phyloP scores from a whole-genome alignment of 2,329 filamentous ascomycete genomes.

The Botryotinia calthae region DNA sequence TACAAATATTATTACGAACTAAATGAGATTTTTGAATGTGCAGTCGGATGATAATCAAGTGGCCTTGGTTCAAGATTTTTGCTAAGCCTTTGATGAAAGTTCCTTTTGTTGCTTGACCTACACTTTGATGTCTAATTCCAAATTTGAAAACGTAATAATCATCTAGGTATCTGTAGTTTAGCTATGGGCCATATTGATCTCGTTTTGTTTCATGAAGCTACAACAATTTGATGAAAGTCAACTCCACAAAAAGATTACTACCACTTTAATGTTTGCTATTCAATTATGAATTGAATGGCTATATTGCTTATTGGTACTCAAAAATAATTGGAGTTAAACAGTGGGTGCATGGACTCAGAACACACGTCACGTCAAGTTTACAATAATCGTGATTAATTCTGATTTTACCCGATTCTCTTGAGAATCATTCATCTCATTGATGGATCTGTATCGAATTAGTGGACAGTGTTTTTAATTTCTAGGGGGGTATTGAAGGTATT shows the following conservation, averaged over 20 bases:
- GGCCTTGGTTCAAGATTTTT: not conserved
- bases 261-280: not conserved
- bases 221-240: not conserved
- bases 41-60: not conserved
- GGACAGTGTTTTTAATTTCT: no score
- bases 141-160: not conserved
- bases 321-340: not conserved
- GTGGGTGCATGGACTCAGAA: not conserved
- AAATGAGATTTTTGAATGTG: not conserved
- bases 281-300: not conserved
- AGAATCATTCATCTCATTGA: not conserved
- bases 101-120: not conserved
- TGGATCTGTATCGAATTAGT: not conserved
- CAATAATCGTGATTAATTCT: not conserved
- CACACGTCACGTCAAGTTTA: not conserved
- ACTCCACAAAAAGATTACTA: not conserved
- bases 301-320: not conserved
- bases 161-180: not conserved
- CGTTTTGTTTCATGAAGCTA: not conserved
- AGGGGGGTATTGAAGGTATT: not conserved
- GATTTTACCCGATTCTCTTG: not conserved
- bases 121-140: not conserved
- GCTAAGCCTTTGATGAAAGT: not conserved
- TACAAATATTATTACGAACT: not conserved
- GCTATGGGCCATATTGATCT: not conserved